Conservation (phyloP, 2,329 filamentous ascomycete species). For the Mycocentrospora acerina region DNA sequence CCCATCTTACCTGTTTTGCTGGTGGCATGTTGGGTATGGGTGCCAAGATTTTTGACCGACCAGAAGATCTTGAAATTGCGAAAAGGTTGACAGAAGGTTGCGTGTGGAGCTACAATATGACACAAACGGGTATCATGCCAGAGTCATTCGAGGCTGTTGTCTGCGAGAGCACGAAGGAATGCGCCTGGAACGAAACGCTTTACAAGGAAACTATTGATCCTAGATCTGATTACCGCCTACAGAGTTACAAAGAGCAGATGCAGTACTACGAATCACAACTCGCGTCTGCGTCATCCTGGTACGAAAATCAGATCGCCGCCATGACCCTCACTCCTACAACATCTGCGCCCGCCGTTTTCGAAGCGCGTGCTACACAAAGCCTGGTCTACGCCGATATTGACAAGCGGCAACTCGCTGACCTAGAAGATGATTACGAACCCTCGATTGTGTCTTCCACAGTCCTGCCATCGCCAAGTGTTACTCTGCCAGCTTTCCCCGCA, state of each 20-base stretch:
- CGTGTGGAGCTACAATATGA: constrained; percentile 61
- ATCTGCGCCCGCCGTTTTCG: constrained; percentile 6
- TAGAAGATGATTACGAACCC: constrained; percentile 18
- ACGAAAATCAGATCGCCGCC: constrained; percentile 27
- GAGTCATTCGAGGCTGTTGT: constrained; percentile 57
- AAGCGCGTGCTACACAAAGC: constrained; percentile 18
- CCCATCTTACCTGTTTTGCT: constrained; percentile 70
- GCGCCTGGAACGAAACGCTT: constrained; percentile 50
- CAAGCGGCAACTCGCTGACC: constrained; percentile 28
- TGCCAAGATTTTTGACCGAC: constrained; percentile 60
- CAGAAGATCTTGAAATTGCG: constrained; percentile 58
- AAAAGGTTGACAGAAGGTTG: constrained; percentile 63
- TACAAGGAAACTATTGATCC: constrained; percentile 46
- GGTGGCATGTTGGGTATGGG: constrained; percentile 71
- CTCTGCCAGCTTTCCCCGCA: constrained; percentile 30
- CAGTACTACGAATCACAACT: constrained; percentile 38
- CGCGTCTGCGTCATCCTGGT: constrained; percentile 33
- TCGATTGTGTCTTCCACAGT: not conserved
- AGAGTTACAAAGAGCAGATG: constrained; percentile 35
- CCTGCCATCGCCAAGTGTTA: constrained; percentile 17
- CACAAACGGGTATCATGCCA: constrained; percentile 62
- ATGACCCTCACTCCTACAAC: constrained; percentile 24
- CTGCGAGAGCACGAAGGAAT: constrained; percentile 46
- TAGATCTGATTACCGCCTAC: constrained; percentile 26
- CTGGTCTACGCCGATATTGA: constrained; percentile 23